phyloP scores from a whole-genome alignment of 176 grass and related monocot species.

The Oryza australiensis region DNA sequence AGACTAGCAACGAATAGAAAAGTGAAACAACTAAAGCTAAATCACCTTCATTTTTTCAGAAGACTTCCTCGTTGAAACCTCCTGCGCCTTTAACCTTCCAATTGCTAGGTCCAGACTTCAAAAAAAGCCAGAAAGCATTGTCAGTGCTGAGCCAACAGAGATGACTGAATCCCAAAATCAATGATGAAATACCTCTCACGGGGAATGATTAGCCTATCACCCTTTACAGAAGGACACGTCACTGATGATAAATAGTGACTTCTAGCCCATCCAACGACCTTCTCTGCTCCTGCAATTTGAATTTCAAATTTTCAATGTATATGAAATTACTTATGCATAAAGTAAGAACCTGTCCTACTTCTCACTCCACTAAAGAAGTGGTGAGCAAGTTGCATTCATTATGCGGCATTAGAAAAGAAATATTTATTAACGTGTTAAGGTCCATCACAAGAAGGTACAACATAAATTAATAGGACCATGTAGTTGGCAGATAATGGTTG shows the following conservation, averaged over 20 bases:
- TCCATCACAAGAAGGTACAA: constrained; percentile 13
- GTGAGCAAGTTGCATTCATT: constrained; percentile 12
- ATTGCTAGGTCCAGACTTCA: constrained; percentile 84
- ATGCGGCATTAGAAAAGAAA: background rate
- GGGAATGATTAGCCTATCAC: constrained; percentile 73
- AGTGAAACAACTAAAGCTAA: constrained; percentile 17
- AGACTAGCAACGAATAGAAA: constrained; percentile 5
- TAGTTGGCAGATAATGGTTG: background rate
- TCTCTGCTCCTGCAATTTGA: constrained; percentile 70
- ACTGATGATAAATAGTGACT: constrained; percentile 83
- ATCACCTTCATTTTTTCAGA: constrained; percentile 75
- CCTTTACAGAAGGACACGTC: constrained; percentile 56
- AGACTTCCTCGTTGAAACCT: constrained; percentile 49
- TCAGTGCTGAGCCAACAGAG: constrained; percentile 25
- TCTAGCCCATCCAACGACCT: constrained; percentile 85
- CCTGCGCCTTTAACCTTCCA: constrained; percentile 65
- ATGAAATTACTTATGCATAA: constrained; percentile 14
- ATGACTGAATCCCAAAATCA: constrained; percentile 33
- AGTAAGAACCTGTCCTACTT: constrained; percentile 12
- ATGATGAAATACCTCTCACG: constrained; percentile 62
- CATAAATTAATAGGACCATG: background rate
- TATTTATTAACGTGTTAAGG: constrained; percentile 8
- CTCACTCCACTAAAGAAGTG: constrained; percentile 5
- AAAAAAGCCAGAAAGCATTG: constrained; percentile 5
- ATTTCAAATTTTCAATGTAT: background rate